Conservation (phyloP, 2,329 filamentous ascomycete species). For the Pseudogymnoascus sp. region DNA sequence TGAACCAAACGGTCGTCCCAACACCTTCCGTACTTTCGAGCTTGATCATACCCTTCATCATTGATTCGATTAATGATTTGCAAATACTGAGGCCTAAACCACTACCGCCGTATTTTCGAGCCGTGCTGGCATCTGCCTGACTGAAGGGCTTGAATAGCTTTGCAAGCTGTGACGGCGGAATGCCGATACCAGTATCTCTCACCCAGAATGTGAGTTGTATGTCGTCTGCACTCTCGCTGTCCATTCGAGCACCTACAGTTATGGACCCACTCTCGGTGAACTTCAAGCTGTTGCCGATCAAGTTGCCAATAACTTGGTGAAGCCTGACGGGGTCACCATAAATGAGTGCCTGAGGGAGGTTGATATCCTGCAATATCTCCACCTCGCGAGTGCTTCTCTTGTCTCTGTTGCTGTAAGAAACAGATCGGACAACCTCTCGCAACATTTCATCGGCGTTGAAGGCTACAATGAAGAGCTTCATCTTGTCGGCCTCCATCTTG, state of each 20-base stretch:
- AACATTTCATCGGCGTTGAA: conserved; percentile 61
- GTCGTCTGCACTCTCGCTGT: conserved; percentile 61
- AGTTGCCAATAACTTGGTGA: conserved; percentile 67
- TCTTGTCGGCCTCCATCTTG: conserved; percentile 82
- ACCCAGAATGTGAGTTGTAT: conserved; percentile 80
- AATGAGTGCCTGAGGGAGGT: conserved; percentile 58
- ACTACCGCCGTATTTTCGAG: conserved; percentile 84
- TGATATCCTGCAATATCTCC: conserved; percentile 62
- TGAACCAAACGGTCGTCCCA: conserved; percentile 71
- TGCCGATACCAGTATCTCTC: conserved; percentile 84
- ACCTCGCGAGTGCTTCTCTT: conserved; percentile 57
- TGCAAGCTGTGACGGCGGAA: conserved; percentile 70
- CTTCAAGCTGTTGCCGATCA: conserved; percentile 89
- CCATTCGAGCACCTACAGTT: conserved; percentile 69
- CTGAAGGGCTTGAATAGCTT: conserved; percentile 90
- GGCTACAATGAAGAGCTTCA: conserved; percentile 69
- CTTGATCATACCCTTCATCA: conserved; percentile 80
- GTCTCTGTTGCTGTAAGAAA: conserved; percentile 58
- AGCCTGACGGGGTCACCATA: conserved; percentile 60
- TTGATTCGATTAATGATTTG: conserved; percentile 87
- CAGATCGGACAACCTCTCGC: conserved; percentile 57
- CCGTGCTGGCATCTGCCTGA: conserved; percentile 85
- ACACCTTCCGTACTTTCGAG: conserved; percentile 68
- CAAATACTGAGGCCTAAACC: conserved; percentile 89
- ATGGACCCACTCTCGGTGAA: conserved; percentile 85